phyloP scores from a whole-genome alignment of 2,329 filamentous ascomycete genomes.

The Raffaelea arxii region DNA sequence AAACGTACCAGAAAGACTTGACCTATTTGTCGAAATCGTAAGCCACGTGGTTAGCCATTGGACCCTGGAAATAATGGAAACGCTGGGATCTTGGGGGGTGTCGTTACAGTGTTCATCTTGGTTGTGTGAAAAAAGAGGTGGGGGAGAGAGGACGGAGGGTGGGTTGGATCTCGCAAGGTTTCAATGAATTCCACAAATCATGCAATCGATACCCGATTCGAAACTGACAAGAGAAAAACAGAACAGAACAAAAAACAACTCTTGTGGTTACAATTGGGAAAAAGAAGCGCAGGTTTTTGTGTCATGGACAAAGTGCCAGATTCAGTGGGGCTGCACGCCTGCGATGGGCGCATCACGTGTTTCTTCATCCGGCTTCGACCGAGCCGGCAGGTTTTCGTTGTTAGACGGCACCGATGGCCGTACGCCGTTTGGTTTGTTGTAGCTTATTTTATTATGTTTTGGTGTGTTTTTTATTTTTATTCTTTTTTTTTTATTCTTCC shows the following conservation, averaged over 20 bases:
- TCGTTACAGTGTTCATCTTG: background rate
- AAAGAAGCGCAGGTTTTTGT: background rate
- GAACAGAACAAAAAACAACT: too few relatives aligned
- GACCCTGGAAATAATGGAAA: background rate
- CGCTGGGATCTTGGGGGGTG: too few relatives aligned
- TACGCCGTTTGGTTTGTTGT: background rate
- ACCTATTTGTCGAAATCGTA: background rate
- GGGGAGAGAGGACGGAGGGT: background rate
- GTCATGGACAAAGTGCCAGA: background rate
- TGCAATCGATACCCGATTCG: too few relatives aligned
- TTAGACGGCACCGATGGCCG: background rate
- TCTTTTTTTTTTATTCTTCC: background rate
- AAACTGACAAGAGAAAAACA: too few relatives aligned
- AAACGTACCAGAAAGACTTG: slow-evolving; percentile 5
- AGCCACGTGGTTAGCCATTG: background rate
- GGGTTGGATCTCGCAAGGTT: background rate
- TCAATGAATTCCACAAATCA: background rate
- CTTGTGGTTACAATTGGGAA: too few relatives aligned
- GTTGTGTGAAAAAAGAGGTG: background rate
- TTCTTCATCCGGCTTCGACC: background rate
- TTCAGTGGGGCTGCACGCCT: background rate
- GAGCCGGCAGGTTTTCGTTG: background rate
- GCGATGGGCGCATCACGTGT: background rate
- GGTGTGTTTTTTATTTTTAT: background rate
- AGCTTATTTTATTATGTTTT: background rate